Percentiles rank a stretch among this genome's conserved stretches.
These are phyloP conservation scores for Ceratobasidium sp. DNA, from an alignment of 1,284 basidiomycete genomes.

Conservation along the genomic window DNA sequence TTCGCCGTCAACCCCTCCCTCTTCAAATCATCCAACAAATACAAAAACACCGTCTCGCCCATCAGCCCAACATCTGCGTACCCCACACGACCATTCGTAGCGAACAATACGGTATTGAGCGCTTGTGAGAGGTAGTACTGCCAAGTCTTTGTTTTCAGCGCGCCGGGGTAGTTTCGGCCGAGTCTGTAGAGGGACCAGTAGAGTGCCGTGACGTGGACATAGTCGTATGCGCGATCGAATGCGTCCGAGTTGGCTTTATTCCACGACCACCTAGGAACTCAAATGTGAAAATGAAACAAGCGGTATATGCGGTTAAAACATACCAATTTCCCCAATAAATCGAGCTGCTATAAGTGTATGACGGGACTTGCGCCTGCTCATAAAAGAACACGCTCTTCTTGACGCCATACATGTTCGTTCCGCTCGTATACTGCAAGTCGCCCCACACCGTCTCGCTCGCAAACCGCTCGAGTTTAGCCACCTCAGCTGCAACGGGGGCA, in stretches of 20 bases:
- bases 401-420: slow-evolving; percentile 50
- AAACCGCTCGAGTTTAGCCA: slow-evolving; percentile 68
- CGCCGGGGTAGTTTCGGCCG: slow-evolving; percentile 68
- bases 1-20: slow-evolving; percentile 67
- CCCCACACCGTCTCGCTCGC: slow-evolving; percentile 65
- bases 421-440: slow-evolving; percentile 67
- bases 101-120: slow-evolving; percentile 64
- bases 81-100: slow-evolving; percentile 65
- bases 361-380: slow-evolving; percentile 62
- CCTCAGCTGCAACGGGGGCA: slow-evolving; percentile 67
- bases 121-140: slow-evolving; percentile 72
- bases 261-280: slow-evolving; percentile 40
- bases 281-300: not conserved
- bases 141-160: slow-evolving; percentile 65
- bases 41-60: slow-evolving; percentile 69
- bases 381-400: slow-evolving; percentile 59
- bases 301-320: slow-evolving; percentile 60
- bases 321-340: slow-evolving; percentile 71
- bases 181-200: slow-evolving; percentile 73
- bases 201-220: slow-evolving; percentile 69
- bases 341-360: slow-evolving; percentile 65
- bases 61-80: slow-evolving; percentile 67
- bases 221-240: slow-evolving; percentile 70
- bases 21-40: slow-evolving; percentile 67
- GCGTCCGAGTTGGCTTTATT: slow-evolving; percentile 61